phyloP scores from a whole-genome alignment of 2,329 filamentous ascomycete species.

The Corinectria fuckeliana region DNA sequence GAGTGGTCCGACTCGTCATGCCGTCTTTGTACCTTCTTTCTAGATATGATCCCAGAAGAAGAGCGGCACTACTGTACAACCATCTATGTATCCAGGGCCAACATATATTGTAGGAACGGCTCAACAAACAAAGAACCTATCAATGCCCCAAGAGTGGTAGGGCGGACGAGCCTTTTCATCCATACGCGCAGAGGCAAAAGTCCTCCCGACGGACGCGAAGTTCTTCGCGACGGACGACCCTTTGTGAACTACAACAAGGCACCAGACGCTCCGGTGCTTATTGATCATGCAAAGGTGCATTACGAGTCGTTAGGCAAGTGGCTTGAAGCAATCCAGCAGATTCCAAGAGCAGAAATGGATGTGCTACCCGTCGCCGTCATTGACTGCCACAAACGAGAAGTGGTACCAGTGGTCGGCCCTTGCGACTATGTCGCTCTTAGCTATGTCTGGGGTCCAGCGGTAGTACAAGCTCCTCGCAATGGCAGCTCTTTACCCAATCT shows the following conservation, averaged over 20 bases:
- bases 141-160: neutral
- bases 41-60: neutral
- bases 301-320: slow-evolving; percentile 1
- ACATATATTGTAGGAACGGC: neutral
- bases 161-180: neutral
- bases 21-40: neutral
- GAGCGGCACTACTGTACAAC: neutral
- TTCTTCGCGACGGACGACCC: neutral
- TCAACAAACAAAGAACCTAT: neutral
- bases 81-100: neutral
- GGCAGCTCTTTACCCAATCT: neutral
- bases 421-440: slow-evolving; percentile 18
- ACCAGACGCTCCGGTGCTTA: slow-evolving; percentile 24
- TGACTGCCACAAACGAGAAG: slow-evolving; percentile 12
- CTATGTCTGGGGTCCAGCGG: slow-evolving; percentile 13
- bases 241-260: slow-evolving; percentile 10
- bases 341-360: neutral
- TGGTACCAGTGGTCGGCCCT: slow-evolving; percentile 4
- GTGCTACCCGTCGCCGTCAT: slow-evolving; percentile 11
- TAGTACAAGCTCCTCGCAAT: neutral
- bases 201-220: neutral
- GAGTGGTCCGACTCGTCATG: slow-evolving; percentile 1
- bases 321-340: neutral
- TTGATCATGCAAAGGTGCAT: slow-evolving; percentile 15
- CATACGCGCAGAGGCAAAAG: neutral